Evolutionary conservation across 2,329 filamentous ascomycete species (phyloP), one percentile per base, ranked within the genome.

Genomic region (Aspergillus sp.): DNA sequence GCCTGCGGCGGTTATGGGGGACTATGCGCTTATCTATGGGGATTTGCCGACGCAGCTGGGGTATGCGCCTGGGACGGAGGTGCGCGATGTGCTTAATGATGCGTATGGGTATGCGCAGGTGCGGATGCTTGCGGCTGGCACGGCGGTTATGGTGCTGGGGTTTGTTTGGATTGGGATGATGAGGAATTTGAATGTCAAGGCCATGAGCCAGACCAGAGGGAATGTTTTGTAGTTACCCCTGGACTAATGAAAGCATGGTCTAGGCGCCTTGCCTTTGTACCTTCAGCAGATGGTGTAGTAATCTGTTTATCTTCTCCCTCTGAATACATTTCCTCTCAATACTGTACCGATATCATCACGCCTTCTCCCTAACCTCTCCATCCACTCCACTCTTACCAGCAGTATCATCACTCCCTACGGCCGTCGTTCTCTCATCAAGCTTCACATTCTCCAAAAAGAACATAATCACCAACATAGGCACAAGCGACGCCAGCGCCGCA

Each of bases 91-190:
- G 0, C 88, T 90, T 59, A 81, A 85, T 51, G 70, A 74, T 17
- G 84, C 86, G 0, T 90, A 90, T 63, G 80, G 75, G 1, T 79
- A 83, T 48, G 77, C 81, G 0, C 82, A 84, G 70, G 72, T 74
- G n/a, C 71, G 76, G 39, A 83, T 84, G 80, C 70, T 83, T 49
- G 79, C 83, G 47, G 78, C 79, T 1, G 82, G 80, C 41, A 70
- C 75, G 34, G 77, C 67, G 33, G 70, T 80, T 7, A 75, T 80
- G 69, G 69, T 68, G 11, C 63, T 82, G 12, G 71, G 71, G 1
- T 70, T 83, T 20, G 58, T 77, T 3, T 80, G 75, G 64, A 64
- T 77, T 2, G 64, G 81, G n/a, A 70, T 82, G 68, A 78, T 83
- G 54, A 75, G 69, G 63, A 79, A 85, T 62, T 76, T 82, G 56